phyloP scores from a whole-genome alignment of 192 early-diverging fungal species.

The Coemansia guatemalensis region DNA sequence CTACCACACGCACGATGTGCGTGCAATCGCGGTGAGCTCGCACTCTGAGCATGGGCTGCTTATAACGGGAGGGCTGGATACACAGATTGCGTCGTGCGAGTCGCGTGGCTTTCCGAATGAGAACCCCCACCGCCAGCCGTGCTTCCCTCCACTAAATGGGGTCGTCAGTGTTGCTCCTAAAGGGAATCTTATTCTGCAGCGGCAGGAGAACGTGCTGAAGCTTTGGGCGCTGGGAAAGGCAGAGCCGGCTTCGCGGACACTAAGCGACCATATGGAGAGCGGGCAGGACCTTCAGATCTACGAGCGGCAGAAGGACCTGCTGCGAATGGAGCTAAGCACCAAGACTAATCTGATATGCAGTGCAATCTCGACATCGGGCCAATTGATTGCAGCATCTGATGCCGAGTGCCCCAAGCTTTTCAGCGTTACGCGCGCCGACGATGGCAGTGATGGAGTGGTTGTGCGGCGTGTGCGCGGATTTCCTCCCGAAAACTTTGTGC shows the following conservation, averaged over 20 bases:
- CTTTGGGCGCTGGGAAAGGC: conserved; percentile 82
- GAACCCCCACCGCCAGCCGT: conserved; percentile 62
- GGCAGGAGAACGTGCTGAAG: conserved; percentile 67
- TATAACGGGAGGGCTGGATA: conserved; percentile 84
- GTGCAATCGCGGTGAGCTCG: conserved; percentile 79
- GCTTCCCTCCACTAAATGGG: conserved; percentile 61
- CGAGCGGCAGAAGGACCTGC: conserved; percentile 65
- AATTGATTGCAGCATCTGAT: conserved; percentile 82
- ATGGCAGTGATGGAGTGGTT: conserved; percentile 19
- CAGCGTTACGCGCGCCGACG: conserved; percentile 42
- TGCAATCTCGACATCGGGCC: conserved; percentile 78
- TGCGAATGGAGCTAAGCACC: conserved; percentile 76
- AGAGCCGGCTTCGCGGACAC: conserved; percentile 20
- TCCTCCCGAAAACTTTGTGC: conserved; percentile 51
- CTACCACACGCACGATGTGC: conserved; percentile 94
- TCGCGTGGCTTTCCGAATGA: conserved; percentile 61
- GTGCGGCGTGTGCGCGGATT: conserved; percentile 40
- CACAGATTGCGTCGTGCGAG: conserved; percentile 64
- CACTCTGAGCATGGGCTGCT: conserved; percentile 64
- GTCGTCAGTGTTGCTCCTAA: conserved; percentile 62
- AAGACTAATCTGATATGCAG: conserved; percentile 67
- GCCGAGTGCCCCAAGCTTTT: conserved; percentile 68
- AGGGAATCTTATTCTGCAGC: conserved; percentile 62
- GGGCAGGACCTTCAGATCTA: conserved; percentile 53
- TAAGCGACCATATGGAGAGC: conserved; percentile 43